A percentile compares a stretch with the other conserved stretches of the same genome.
Evolutionary conservation across 1,284 basidiomycete species (phyloP).

Genomic region (Trichosporon sp.): DNA sequence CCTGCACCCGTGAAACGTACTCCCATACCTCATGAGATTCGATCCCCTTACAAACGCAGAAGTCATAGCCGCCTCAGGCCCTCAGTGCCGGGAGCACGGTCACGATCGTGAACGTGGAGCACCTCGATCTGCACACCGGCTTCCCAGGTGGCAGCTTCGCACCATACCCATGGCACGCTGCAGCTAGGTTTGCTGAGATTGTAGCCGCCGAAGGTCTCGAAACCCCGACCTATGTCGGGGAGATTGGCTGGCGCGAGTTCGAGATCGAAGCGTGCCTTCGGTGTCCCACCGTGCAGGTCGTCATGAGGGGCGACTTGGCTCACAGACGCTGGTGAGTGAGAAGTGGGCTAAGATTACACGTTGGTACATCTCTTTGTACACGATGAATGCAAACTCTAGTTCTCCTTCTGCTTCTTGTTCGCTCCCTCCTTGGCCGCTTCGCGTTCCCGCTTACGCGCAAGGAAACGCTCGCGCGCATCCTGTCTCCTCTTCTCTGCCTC

Average conservation of each 20-base stretch:
- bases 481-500: slow-evolving; percentile 69
- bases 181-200: no score
- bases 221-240: background rate
- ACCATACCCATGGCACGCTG: no score
- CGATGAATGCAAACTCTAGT: background rate
- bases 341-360: background rate
- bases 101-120: no score
- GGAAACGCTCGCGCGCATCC: slow-evolving; percentile 72
- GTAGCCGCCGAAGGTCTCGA: background rate
- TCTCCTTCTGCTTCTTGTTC: slow-evolving; percentile 34
- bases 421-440: slow-evolving; percentile 52
- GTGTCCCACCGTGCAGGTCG: background rate
- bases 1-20: no score
- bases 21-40: no score
- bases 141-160: no score
- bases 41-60: no score
- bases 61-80: no score
- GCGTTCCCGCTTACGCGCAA: slow-evolving; percentile 75
- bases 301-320: background rate
- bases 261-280: background rate
- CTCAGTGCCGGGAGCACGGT: no score
- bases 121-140: no score
- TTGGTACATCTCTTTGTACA: background rate
- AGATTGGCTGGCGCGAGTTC: background rate
- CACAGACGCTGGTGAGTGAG: no score